These are phyloP conservation scores for Talaromyces sp. DNA, from an alignment of 2,329 filamentous ascomycete genomes.

Conservation along the genomic window DNA sequence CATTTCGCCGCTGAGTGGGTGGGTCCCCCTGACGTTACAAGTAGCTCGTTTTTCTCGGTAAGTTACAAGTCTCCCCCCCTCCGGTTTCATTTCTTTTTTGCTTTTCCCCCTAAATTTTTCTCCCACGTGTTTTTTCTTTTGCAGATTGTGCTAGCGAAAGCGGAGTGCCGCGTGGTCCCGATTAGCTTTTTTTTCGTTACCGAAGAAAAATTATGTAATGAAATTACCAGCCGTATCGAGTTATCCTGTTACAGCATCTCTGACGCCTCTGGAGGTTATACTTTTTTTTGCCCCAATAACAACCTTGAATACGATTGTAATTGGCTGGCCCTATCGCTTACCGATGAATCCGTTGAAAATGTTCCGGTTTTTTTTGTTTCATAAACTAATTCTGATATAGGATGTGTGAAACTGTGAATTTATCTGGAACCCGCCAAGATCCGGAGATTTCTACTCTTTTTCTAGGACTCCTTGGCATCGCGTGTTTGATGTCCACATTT, in stretches of 20 bases:
- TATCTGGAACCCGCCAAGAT: background rate
- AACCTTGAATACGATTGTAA: background rate
- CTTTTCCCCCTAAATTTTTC: background rate
- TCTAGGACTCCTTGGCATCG: background rate
- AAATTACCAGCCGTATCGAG: background rate
- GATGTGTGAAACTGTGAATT: background rate
- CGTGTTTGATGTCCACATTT: background rate
- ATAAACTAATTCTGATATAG: background rate
- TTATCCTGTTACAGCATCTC: background rate
- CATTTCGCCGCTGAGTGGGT: background rate
- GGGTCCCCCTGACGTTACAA: background rate
- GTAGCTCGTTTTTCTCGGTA: background rate
- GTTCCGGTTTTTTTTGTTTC: background rate
- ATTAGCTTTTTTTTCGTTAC: background rate
- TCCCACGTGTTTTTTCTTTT: background rate
- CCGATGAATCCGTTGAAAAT: background rate
- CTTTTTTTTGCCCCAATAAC: background rate
- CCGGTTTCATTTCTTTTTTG: background rate
- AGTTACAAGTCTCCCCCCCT: background rate
- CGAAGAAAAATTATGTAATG: background rate
- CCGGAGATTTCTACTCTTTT: background rate
- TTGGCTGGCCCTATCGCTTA: background rate
- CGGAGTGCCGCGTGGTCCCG: background rate
- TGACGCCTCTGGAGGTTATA: background rate
- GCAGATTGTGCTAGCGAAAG: background rate